Evolutionary conservation across 257 asterid genomes (phyloP).

Genomic region (Primulina tabacum): DNA sequence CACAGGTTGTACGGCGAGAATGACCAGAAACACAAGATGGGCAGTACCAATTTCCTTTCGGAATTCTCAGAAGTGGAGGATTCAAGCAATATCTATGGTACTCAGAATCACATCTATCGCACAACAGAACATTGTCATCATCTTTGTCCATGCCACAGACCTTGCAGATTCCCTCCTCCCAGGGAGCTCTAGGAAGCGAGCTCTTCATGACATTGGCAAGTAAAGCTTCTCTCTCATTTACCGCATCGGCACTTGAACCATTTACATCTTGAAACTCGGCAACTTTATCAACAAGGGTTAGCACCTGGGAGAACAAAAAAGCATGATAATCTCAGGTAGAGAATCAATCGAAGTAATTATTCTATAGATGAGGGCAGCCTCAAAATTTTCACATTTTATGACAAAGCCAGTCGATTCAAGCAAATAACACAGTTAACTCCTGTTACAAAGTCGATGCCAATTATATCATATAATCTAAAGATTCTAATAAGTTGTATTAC

Average conservation of each 20-base stretch:
- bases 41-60: constrained; percentile 93
- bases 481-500: background rate
- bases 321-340: constrained; percentile 18
- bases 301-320: constrained; percentile 52
- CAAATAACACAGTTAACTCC: background rate
- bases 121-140: constrained; percentile 78
- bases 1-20: constrained; percentile 34
- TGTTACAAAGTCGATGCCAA: background rate
- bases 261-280: constrained; percentile 35
- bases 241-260: constrained; percentile 43
- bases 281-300: constrained; percentile 52
- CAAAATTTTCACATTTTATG: background rate
- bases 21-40: constrained; percentile 75
- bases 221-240: constrained; percentile 64
- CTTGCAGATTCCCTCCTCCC: constrained; percentile 98
- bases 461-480: background rate
- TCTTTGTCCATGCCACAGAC: constrained; percentile 96
- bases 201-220: constrained; percentile 48
- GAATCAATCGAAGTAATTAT: background rate
- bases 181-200: constrained; percentile 88
- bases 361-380: background rate
- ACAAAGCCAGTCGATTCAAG: background rate
- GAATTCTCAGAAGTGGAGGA: constrained; percentile 86
- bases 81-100: constrained; percentile 87
- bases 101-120: constrained; percentile 90